Conservation (phyloP, 768 basidiomycete species). For the Hygrophorus russula region DNA sequence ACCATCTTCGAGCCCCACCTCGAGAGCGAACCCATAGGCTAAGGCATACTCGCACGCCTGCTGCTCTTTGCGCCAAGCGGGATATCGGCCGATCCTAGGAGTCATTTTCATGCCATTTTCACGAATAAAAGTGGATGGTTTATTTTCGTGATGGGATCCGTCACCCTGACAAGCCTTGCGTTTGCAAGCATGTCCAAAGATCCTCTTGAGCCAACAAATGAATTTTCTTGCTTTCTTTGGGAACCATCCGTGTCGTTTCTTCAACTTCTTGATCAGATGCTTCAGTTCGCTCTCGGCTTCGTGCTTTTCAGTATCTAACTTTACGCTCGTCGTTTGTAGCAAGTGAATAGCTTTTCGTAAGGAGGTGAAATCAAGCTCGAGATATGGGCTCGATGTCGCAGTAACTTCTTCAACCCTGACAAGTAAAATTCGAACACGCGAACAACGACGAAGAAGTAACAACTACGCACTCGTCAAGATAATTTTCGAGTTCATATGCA, state of each 20-base stretch:
- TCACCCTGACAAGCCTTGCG: too few relatives aligned
- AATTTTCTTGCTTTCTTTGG: too few relatives aligned
- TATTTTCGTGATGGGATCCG: too few relatives aligned
- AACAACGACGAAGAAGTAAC: not conserved
- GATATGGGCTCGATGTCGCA: conserved; percentile 8
- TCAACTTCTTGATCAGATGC: conserved; percentile 32
- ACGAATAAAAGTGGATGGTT: too few relatives aligned
- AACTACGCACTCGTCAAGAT: conserved; percentile 9
- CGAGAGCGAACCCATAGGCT: not conserved
- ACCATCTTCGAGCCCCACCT: not conserved
- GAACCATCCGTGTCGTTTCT: not conserved
- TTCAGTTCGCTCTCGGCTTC: conserved; percentile 42
- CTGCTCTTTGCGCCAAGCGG: not conserved
- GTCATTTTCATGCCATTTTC: not conserved
- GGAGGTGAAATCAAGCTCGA: conserved; percentile 23
- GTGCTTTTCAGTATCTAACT: conserved; percentile 48
- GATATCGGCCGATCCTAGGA: not conserved
- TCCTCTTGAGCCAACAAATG: too few relatives aligned
- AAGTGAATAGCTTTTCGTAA: conserved; percentile 35
- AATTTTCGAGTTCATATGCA: conserved; percentile 21
- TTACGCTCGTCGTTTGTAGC: conserved; percentile 38
- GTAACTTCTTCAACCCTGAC: conserved; percentile 6
- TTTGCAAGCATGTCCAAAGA: too few relatives aligned
- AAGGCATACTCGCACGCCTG: not conserved
- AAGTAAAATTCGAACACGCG: not conserved